Evolutionary conservation across 73 alveolate genomes (phyloP), one percentile per base, ranked within the genome.

Genomic region (Tetrahymena malaccensis): DNA sequence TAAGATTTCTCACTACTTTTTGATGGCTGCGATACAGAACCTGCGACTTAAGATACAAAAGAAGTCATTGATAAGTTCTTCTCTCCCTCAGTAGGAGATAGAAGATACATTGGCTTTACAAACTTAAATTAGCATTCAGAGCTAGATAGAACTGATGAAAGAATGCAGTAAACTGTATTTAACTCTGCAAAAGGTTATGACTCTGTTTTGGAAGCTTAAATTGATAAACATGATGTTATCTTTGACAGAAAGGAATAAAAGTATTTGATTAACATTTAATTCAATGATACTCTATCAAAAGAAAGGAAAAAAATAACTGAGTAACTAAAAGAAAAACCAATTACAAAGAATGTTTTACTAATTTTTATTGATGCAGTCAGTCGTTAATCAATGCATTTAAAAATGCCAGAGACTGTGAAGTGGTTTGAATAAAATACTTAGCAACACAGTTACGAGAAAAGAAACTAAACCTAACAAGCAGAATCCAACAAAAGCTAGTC

Each of bases 301-400:
- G 95, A 96, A 85, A 97, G 99, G 95, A 93, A 94, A 95, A 56
- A 93, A 55, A 35, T 94, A 85, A 70, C 83, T 43, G 38, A 94
- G 27, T 56, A 96, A 56, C 15, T 56, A 1, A 56, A 21, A 6
- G 85, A 56, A 17, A 27, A 37, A 19, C 97, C 96, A 5, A 89
- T 93, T 40, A 96, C 38, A 93, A 95, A 97, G n/a, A 97, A 97
- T 94, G 83, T 97, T 34, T 38, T 97, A 43, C 31, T 97, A 37
- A 37, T 97, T n/a, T 97, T 94, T 96, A 55, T 97, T 7, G 99
- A 97, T 94, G 97, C 97, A 19, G 84, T 97, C 7, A 94, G 98
- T 31, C 56, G 99, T 16, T 93, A 94, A 37, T 96, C 97, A 95
- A 97, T 96, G 43, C 94, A 89, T 10, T 57, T 96, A 84, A 96